Percentiles rank a stretch among this genome's conserved stretches.
Evolutionary conservation across 2,329 filamentous ascomycete genomes (phyloP).

Genomic region (Nothopassalora personata): DNA sequence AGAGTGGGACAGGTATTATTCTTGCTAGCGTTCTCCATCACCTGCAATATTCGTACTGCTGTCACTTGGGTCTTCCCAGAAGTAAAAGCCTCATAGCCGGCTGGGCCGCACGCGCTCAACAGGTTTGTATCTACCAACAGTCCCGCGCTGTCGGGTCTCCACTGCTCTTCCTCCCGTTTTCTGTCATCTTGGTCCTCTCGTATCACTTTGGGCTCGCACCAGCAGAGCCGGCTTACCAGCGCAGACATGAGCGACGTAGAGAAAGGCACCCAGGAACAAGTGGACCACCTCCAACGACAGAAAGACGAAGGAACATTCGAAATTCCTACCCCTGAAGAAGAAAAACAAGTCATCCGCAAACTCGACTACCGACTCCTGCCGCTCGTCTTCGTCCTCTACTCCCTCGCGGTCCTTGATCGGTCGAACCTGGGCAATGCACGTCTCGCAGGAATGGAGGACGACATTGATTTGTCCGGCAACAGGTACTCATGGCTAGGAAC

Average conservation of each 20-base stretch:
- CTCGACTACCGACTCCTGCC: constrained; percentile 30
- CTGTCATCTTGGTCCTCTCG: neutral
- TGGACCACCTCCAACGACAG: constrained; percentile 8
- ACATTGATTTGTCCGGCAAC: constrained; percentile 44
- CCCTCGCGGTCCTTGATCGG: constrained; percentile 29
- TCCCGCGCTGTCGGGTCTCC: neutral
- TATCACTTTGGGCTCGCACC: no score
- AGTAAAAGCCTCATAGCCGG: neutral
- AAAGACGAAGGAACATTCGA: constrained; percentile 18
- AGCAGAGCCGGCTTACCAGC: neutral
- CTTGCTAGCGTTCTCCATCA: neutral
- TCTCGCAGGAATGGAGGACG: constrained; percentile 39
- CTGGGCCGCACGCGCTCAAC: neutral
- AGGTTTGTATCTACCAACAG: neutral
- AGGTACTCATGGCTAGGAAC: constrained; percentile 48
- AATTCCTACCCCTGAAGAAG: constrained; percentile 24
- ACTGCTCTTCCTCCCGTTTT: neutral
- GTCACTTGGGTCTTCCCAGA: neutral
- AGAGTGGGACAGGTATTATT: no score
- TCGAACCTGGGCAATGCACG: constrained; percentile 37
- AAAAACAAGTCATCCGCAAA: constrained; percentile 29
- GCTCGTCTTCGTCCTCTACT: constrained; percentile 31
- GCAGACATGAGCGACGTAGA: constrained; percentile 7
- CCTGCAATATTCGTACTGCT: neutral
- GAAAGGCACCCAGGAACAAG: constrained; percentile 10